Percentiles rank a stretch among this genome's conserved stretches.
These are phyloP conservation scores for Ceratocystis huliohia DNA, from an alignment of 2,329 filamentous ascomycete species.

Conservation along the genomic window DNA sequence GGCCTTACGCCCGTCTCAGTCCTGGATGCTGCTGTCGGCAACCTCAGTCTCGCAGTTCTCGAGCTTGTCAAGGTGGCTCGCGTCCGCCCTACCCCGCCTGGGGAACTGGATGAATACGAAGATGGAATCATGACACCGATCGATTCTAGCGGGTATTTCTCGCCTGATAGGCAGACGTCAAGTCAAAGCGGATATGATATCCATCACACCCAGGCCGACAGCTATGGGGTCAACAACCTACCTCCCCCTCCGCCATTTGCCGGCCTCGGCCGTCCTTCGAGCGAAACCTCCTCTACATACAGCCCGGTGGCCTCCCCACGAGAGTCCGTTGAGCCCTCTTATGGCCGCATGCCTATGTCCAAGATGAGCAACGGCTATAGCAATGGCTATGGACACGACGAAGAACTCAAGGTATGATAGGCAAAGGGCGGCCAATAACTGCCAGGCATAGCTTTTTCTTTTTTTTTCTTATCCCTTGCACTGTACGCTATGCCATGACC, in stretches of 20 bases:
- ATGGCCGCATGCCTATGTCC: slow-evolving; percentile 14
- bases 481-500: no score
- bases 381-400: slow-evolving; percentile 17
- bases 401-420: slow-evolving; percentile 21
- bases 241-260: slow-evolving; percentile 45
- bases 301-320: slow-evolving; percentile 60
- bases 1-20: slow-evolving; percentile 88
- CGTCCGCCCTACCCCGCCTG: slow-evolving; percentile 60
- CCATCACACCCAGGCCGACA: slow-evolving; percentile 11
- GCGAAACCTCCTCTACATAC: slow-evolving; percentile 60
- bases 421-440: not conserved
- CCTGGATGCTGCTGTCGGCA: slow-evolving; percentile 82
- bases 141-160: slow-evolving; percentile 58
- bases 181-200: slow-evolving; percentile 16
- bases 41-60: slow-evolving; percentile 73
- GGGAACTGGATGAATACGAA: slow-evolving; percentile 67
- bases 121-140: slow-evolving; percentile 53
- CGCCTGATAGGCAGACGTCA: slow-evolving; percentile 33
- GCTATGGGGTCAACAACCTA: slow-evolving; percentile 24
- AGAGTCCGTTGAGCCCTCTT: slow-evolving; percentile 36
- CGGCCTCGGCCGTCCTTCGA: slow-evolving; percentile 45
- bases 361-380: slow-evolving; percentile 17
- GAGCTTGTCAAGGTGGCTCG: slow-evolving; percentile 76
- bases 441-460: not conserved
- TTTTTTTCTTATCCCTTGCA: not conserved